Evolutionary conservation across 2,329 filamentous ascomycete genomes (phyloP).

Genomic region (Scedosporium boydii): DNA sequence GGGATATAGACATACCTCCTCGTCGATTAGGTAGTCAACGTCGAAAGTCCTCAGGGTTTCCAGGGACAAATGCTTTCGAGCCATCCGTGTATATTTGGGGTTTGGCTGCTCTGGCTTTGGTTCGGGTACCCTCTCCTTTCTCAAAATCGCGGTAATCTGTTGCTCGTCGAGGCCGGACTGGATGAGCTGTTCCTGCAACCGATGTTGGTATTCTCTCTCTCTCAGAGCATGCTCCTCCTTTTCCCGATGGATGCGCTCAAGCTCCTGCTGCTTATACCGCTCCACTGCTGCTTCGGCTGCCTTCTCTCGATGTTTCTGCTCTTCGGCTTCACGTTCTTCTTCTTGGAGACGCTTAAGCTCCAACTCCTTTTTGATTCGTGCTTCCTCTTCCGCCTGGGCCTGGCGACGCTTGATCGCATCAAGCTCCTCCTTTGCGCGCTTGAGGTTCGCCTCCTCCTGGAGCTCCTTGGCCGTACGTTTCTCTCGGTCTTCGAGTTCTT

Average conservation of each 20-base stretch:
- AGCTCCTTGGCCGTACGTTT: constrained; percentile 28
- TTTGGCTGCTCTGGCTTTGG: constrained; percentile 16
- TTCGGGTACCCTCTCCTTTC: constrained; percentile 39
- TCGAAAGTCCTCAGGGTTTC: constrained; percentile 48
- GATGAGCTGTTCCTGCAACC: constrained; percentile 47
- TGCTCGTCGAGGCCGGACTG: constrained; percentile 50
- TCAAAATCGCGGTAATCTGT: constrained; percentile 48
- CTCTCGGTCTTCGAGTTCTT: constrained; percentile 26
- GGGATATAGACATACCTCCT: constrained; percentile 28
- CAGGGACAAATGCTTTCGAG: constrained; percentile 49
- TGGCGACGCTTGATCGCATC: constrained; percentile 35
- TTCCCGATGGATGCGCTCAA: constrained; percentile 36
- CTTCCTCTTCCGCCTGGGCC: constrained; percentile 38
- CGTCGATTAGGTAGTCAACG: constrained; percentile 49
- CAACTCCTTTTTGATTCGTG: constrained; percentile 41
- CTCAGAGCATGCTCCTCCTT: constrained; percentile 36
- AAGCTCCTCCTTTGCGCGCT: constrained; percentile 37
- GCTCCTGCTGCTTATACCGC: constrained; percentile 39
- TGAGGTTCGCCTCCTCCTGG: constrained; percentile 38
- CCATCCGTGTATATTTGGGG: constrained; percentile 56
- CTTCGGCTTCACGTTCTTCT: constrained; percentile 33
- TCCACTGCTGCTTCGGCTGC: constrained; percentile 41
- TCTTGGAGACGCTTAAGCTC: constrained; percentile 37
- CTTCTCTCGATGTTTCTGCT: constrained; percentile 33
- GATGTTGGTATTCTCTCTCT: constrained; percentile 44